These are phyloP conservation scores for Pulveroboletus ravenelii DNA, from an alignment of 768 basidiomycete genomes.

Conservation along the genomic window DNA sequence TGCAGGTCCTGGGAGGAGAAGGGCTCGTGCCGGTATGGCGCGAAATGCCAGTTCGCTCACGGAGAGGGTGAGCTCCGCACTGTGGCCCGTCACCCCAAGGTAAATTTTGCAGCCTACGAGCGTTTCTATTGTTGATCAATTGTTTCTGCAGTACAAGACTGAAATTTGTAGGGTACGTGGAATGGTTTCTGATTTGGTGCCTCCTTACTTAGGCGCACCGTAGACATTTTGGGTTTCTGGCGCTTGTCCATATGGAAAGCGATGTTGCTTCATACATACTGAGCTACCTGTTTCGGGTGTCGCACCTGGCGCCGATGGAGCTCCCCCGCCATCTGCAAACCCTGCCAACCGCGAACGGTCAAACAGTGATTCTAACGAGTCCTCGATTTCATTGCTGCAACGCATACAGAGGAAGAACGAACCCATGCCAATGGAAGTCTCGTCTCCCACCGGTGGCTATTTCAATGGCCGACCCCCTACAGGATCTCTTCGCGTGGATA, in stretches of 20 bases:
- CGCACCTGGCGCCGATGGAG: constrained; percentile 48
- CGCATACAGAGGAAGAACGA: constrained; percentile 70
- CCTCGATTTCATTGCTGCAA: constrained; percentile 65
- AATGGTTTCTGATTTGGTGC: neutral
- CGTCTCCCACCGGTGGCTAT: constrained; percentile 37
- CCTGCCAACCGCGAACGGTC: constrained; percentile 63
- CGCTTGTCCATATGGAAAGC: constrained; percentile 87
- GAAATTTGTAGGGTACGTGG: constrained; percentile 81
- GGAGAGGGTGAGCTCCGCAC: constrained; percentile 84
- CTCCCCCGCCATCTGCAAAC: constrained; percentile 46
- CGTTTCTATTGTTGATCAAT: constrained; percentile 14
- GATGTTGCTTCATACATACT: constrained; percentile 93
- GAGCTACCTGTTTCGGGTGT: constrained; percentile 67
- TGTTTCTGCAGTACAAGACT: constrained; percentile 70
- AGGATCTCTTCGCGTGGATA: constrained; percentile 71
- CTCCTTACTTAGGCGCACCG: constrained; percentile 7
- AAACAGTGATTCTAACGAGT: constrained; percentile 77
- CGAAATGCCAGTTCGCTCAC: constrained; percentile 92
- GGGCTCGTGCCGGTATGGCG: constrained; percentile 76
- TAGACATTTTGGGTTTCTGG: constrained; percentile 94
- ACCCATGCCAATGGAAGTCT: constrained; percentile 54
- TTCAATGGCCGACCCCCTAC: constrained; percentile 62
- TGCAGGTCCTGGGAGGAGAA: constrained; percentile 94
- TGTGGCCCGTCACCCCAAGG: constrained; percentile 88
- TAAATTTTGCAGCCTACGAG: constrained; percentile 28